phyloP scores from a whole-genome alignment of 441 rosid genomes.

The Codiaeum variegatum region DNA sequence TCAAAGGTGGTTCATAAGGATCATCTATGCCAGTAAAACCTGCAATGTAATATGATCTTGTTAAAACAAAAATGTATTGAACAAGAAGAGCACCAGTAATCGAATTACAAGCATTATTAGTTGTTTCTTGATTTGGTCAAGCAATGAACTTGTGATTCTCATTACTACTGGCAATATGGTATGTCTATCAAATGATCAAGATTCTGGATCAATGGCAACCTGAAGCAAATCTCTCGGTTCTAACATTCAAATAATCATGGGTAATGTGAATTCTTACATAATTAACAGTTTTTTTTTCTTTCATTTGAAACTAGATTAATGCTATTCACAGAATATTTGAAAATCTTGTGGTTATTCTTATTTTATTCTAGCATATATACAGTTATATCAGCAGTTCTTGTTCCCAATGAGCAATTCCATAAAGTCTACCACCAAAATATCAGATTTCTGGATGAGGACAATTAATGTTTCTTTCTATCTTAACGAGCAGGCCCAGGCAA shows the following conservation, averaged over 20 bases:
- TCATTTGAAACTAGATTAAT: not conserved
- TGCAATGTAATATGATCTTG: constrained; percentile 26
- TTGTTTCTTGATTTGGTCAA: not conserved
- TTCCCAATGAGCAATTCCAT: not conserved
- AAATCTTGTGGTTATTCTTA: not conserved
- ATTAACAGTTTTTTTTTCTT: not conserved
- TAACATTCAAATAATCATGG: not conserved
- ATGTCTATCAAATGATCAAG: not conserved
- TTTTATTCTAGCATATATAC: not conserved
- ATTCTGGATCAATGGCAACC: not conserved
- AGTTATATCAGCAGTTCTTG: not conserved
- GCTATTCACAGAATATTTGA: not conserved
- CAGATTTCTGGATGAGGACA: not conserved
- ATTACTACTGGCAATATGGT: not conserved
- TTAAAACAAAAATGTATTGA: not conserved
- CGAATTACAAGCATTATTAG: not conserved
- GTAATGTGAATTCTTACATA: not conserved
- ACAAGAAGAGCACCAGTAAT: not conserved
- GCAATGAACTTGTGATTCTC: not conserved
- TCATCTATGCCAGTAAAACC: constrained; percentile 95
- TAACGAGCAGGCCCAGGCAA: not conserved
- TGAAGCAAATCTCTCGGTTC: not conserved
- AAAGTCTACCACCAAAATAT: not conserved
- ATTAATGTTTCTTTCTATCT: not conserved
- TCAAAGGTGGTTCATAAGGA: constrained; percentile 79